A percentile compares a stretch with the other conserved stretches of the same genome.
phyloP scores from a whole-genome alignment of 768 basidiomycete species.

The Lanmaoa rubissima region DNA sequence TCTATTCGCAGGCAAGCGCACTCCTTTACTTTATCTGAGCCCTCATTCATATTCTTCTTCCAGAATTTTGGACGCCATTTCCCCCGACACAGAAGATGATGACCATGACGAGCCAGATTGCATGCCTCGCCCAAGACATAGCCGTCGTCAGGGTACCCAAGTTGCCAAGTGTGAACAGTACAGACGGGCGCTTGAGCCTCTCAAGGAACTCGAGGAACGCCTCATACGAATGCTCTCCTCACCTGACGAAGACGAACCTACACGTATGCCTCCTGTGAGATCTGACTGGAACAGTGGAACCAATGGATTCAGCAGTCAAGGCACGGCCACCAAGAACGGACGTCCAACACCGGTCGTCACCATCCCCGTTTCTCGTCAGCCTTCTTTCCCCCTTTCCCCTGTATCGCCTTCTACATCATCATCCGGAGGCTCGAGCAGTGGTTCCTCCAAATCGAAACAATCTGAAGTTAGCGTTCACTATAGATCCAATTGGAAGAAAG shows the following conservation, averaged over 20 bases:
- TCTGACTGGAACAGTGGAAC: constrained; percentile 39
- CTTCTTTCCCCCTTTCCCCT: constrained; percentile 28
- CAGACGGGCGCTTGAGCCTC: constrained; percentile 60
- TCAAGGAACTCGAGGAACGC: constrained; percentile 65
- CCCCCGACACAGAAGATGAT: constrained; percentile 57
- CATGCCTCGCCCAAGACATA: constrained; percentile 45
- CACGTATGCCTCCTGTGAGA: constrained; percentile 45
- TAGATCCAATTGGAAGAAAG: constrained; percentile 67
- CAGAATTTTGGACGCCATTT: constrained; percentile 73
- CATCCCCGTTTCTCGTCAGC: constrained; percentile 27
- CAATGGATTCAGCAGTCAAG: constrained; percentile 9
- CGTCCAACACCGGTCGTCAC: constrained; percentile 43
- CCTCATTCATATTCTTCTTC: background rate
- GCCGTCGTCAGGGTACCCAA: constrained; percentile 43
- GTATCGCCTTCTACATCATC: constrained; percentile 28
- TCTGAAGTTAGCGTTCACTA: constrained; percentile 62
- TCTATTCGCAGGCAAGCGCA: constrained; percentile 66
- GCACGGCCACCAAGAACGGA: constrained; percentile 33
- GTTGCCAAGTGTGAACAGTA: constrained; percentile 64
- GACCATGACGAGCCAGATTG: constrained; percentile 57
- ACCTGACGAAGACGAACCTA: constrained; percentile 65
- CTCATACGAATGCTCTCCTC: constrained; percentile 66
- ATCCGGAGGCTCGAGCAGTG: constrained; percentile 30
- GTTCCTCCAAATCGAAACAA: constrained; percentile 35
- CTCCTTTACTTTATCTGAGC: background rate